phyloP scores from a whole-genome alignment of 139 green algal genomes.

The Astrephomene gubernaculifera region DNA sequence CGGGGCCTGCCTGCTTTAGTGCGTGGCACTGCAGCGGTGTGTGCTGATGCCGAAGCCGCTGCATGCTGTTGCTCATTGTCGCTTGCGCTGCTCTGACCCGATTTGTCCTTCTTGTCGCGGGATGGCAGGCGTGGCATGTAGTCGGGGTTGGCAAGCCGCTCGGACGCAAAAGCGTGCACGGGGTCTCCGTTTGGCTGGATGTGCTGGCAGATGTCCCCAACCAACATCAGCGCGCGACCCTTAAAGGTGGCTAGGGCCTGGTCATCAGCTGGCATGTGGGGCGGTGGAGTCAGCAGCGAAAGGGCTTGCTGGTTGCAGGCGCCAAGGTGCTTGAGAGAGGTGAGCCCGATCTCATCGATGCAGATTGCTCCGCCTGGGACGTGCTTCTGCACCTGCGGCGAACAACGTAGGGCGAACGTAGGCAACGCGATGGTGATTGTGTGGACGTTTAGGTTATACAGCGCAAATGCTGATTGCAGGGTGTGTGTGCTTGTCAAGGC shows the following conservation, averaged over 20 bases:
- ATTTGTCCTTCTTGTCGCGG: too few species aligned
- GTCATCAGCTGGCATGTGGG: background rate
- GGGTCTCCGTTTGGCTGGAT: background rate
- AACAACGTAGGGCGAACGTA: too few species aligned
- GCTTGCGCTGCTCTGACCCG: too few species aligned
- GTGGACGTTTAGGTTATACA: background rate
- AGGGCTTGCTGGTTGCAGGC: background rate
- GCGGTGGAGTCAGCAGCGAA: background rate
- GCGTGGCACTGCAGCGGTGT: too few species aligned
- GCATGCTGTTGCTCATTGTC: too few species aligned
- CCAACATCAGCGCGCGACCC: background rate
- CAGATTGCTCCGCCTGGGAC: background rate
- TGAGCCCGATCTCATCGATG: background rate
- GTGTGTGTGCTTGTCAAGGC: background rate
- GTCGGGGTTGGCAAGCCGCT: background rate
- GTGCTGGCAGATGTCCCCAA: constrained; percentile 5
- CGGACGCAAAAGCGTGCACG: background rate
- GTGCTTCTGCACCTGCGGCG: background rate
- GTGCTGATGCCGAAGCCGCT: too few species aligned
- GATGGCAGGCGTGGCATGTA: background rate
- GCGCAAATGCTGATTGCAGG: too few species aligned
- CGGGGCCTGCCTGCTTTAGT: too few species aligned
- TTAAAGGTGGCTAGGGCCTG: too few species aligned
- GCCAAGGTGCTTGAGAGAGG: background rate
- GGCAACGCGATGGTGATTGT: too few species aligned